Evolutionary conservation across 805 yeast species (phyloP).

Genomic region (Candida adriatica): DNA sequence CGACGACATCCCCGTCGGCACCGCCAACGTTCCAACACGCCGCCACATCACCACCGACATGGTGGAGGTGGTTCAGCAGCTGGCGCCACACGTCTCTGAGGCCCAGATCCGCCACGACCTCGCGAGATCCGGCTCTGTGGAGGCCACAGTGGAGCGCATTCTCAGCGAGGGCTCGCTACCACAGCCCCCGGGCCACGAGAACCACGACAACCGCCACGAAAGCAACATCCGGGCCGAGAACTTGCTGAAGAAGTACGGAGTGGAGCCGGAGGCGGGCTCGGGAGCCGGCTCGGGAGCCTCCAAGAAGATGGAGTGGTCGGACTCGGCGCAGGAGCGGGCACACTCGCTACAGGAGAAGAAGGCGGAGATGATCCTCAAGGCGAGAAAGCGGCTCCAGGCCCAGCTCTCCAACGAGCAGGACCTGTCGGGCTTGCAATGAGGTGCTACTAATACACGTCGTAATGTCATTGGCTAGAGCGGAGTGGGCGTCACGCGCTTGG

Average conservation of each 20-base stretch:
- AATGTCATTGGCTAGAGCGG: too few relatives aligned
- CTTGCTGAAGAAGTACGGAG: conserved; percentile 36
- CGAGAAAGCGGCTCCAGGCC: conserved; percentile 49
- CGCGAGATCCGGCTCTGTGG: conserved; percentile 72
- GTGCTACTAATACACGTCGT: too few relatives aligned
- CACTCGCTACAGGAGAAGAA: conserved; percentile 40
- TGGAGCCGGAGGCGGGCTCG: conserved; percentile 21
- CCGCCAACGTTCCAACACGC: not conserved
- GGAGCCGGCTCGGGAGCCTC: not conserved
- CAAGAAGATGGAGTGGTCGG: conserved; percentile 32
- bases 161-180: conserved; percentile 58
- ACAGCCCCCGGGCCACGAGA: conserved; percentile 37
- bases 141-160: conserved; percentile 67
- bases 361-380: conserved; percentile 51
- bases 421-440: conserved; percentile 9
- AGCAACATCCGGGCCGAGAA: conserved; percentile 23
- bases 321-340: conserved; percentile 36
- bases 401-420: conserved; percentile 23
- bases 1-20: not conserved
- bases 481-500: too few relatives aligned
- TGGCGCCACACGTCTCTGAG: conserved; percentile 66
- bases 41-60: conserved; percentile 48
- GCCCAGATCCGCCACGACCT: conserved; percentile 72
- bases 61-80: conserved; percentile 79
- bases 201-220: conserved; percentile 17